Evolutionary conservation across 2,329 filamentous ascomycete genomes (phyloP).

Genomic region (Cladosporium sp.): DNA sequence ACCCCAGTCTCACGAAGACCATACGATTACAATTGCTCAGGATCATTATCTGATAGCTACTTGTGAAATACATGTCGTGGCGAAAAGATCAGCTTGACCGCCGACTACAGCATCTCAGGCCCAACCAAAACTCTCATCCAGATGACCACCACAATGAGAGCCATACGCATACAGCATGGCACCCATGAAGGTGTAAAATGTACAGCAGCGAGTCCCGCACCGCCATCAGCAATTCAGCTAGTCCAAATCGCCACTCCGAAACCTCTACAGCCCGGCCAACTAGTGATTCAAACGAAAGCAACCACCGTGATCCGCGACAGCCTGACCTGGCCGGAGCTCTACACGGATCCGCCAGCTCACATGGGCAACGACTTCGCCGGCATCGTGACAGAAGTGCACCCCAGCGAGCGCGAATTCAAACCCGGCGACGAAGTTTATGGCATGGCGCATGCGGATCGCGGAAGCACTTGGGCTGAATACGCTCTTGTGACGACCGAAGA

Average conservation of each 20-base stretch:
- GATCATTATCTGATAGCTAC: background rate
- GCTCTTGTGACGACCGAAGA: conserved; percentile 29
- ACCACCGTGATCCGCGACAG: conserved; percentile 33
- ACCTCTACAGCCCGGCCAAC: background rate
- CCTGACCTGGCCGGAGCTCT: conserved; percentile 30
- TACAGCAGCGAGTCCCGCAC: background rate
- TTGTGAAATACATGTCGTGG: background rate
- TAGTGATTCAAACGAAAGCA: conserved; percentile 31
- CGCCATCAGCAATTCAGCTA: background rate
- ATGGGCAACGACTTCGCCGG: conserved; percentile 39
- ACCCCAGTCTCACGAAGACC: background rate
- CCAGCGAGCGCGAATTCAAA: conserved; percentile 27
- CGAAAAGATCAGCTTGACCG: no score
- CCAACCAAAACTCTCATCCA: background rate
- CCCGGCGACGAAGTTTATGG: conserved; percentile 36
- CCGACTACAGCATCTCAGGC: background rate
- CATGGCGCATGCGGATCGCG: conserved; percentile 25
- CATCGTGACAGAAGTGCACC: conserved; percentile 31
- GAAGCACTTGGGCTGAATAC: conserved; percentile 34
- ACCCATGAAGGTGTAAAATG: background rate
- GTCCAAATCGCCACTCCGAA: background rate
- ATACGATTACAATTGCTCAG: no score
- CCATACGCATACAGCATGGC: background rate
- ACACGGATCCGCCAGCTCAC: conserved; percentile 15
- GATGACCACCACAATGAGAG: background rate